Percentiles rank a stretch among this genome's conserved stretches.
These are phyloP conservation scores for Fusarium sp. DNA, from an alignment of 2,329 filamentous ascomycete genomes.

Conservation along the genomic window DNA sequence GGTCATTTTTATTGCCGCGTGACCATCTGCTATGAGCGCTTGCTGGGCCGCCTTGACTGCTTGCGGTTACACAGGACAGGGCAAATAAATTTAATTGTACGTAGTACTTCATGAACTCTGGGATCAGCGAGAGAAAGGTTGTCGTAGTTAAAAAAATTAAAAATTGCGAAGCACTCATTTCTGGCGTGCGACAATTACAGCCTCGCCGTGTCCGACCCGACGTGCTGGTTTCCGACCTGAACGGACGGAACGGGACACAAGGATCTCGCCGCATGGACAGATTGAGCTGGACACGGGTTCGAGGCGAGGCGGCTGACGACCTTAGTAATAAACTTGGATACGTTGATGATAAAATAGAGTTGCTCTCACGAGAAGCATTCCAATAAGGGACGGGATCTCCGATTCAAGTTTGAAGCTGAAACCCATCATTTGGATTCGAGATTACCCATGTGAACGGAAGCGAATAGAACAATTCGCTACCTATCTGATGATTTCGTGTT, in stretches of 20 bases:
- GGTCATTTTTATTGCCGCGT: slow-evolving; percentile 20
- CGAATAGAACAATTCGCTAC: slow-evolving; percentile 21
- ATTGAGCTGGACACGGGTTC: slow-evolving; percentile 36
- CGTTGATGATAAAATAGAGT: slow-evolving; percentile 27
- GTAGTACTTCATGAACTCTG: background rate
- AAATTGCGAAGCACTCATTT: slow-evolving; percentile 11
- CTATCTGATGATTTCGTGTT: background rate
- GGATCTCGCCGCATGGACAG: slow-evolving; percentile 27
- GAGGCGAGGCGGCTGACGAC: slow-evolving; percentile 36
- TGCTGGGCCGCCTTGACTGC: slow-evolving; percentile 11
- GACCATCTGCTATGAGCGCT: slow-evolving; percentile 11
- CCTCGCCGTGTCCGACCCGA: slow-evolving; percentile 40
- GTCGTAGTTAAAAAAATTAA: background rate
- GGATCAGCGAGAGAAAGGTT: slow-evolving; percentile 7
- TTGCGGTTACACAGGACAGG: slow-evolving; percentile 19
- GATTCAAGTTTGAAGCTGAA: slow-evolving; percentile 33
- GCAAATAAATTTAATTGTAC: slow-evolving; percentile 14
- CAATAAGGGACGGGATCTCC: slow-evolving; percentile 38
- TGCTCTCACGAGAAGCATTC: slow-evolving; percentile 33
- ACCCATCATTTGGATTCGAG: slow-evolving; percentile 32
- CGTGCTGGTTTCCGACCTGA: slow-evolving; percentile 31
- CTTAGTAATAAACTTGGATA: slow-evolving; percentile 18
- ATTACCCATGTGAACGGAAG: slow-evolving; percentile 26
- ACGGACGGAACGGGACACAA: slow-evolving; percentile 26
- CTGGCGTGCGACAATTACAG: slow-evolving; percentile 28